phyloP scores from a whole-genome alignment of 2,329 filamentous ascomycete genomes.

The Passalora sequoiae region DNA sequence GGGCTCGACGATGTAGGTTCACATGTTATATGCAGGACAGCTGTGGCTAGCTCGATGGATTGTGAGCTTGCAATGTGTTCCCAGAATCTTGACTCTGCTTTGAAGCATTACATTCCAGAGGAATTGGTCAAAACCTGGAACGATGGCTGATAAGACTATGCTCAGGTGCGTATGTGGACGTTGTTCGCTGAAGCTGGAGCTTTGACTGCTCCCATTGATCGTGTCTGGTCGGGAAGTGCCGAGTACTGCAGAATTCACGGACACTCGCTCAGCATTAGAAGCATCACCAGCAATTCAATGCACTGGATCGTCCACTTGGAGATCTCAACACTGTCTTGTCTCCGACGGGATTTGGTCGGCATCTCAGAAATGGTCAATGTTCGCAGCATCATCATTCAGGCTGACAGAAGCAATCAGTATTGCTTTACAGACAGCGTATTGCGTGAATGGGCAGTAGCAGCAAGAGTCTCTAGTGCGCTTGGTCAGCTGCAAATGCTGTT shows the following conservation, averaged over 20 bases:
- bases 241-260: neutral
- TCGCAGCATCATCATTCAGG: slow-evolving; percentile 12
- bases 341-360: slow-evolving; percentile 8
- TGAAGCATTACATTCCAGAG: too few species aligned
- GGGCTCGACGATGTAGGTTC: neutral
- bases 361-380: slow-evolving; percentile 17
- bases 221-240: too few species aligned
- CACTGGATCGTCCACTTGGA: slow-evolving; percentile 21
- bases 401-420: neutral
- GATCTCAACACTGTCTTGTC: slow-evolving; percentile 4
- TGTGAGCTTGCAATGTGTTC: too few species aligned
- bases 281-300: neutral
- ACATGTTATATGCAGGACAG: neutral
- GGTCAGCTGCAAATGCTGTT: slow-evolving; percentile 18
- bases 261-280: neutral
- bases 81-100: too few species aligned
- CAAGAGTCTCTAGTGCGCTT: slow-evolving; percentile 14
- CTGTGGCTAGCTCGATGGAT: neutral
- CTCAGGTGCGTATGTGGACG: too few species aligned
- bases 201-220: too few species aligned
- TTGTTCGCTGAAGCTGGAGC: too few species aligned
- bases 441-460: slow-evolving; percentile 21
- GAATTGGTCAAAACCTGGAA: too few species aligned
- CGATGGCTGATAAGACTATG: too few species aligned
- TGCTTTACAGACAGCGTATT: slow-evolving; percentile 19